Evolutionary conservation across 2,329 filamentous ascomycete genomes (phyloP), one percentile per base, ranked within the genome.

Genomic region (Calonectria pseudoreteaudii): DNA sequence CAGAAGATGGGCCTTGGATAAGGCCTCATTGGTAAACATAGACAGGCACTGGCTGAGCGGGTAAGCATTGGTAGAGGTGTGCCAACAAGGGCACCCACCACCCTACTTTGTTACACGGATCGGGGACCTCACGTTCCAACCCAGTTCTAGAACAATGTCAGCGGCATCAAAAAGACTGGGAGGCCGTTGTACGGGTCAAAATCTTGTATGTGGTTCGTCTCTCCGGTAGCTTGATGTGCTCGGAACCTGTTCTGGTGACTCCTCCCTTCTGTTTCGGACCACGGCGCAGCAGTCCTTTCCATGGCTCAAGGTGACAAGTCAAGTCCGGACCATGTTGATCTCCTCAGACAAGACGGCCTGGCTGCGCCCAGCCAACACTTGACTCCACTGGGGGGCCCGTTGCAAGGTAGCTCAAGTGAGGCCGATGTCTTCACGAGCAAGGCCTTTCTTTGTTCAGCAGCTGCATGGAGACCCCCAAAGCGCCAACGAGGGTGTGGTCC

Each of bases 261-360:
- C 31, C 36, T 28, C 36, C 36, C 28, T 66, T 69, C 36, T 18
- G 23, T 38, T 62, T 62, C 56, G 56, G 41, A 41, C 56, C 36
- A 62, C 34, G 56, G 18, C 31, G 13, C 31, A 36, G 44, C 53
- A 41, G n/a, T 53, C 36, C 26, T 49, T 28, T n/a, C 44, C 28
- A 41, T 31, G 28, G 68, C 30, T 28, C 49, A 65, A 65, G 70
- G 74, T 74, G 75, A 80, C 72, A 77, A 68, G 76, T 79, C 77
- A 78, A 66, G 66, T 71, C 60, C 62, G 67, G 50, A 66, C 66
- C 30, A 78, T 71, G 67, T 62, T 72, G 77, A 74, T 73, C 66
- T 41, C 70, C 62, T 18, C 30, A 18, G 30, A 52, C 70, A 47
- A 68, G 74, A 68, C 70, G 62, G 68, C 68, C 67, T 66, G 67